A percentile compares a stretch with the other conserved stretches of the same genome.
Conservation (phyloP, 176 grass and related monocot species). For the Oryza longistaminata region DNA sequence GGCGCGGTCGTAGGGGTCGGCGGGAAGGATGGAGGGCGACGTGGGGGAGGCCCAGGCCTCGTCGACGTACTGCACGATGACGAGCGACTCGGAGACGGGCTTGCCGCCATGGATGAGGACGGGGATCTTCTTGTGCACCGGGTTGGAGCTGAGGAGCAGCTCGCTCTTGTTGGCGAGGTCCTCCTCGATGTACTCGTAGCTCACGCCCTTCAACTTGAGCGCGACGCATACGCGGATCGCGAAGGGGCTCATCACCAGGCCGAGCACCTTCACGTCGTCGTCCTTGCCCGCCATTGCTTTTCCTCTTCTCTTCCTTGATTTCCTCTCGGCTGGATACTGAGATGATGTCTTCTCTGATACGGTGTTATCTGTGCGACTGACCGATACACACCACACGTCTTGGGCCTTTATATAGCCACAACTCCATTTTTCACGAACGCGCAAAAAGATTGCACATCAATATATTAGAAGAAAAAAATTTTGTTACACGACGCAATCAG, state of each 20-base stretch:
- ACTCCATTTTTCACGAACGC: too few relatives aligned
- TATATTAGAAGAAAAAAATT: too few relatives aligned
- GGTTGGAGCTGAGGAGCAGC: slow-evolving; percentile 57
- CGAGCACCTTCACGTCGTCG: slow-evolving; percentile 29
- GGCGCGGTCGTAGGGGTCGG: background rate
- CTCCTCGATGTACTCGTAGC: slow-evolving; percentile 9
- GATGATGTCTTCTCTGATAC: too few relatives aligned
- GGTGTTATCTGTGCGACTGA: too few relatives aligned
- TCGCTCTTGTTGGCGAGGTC: slow-evolving; percentile 38
- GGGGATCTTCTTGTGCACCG: slow-evolving; percentile 66
- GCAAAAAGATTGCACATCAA: too few relatives aligned
- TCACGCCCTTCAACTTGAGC: slow-evolving; percentile 6
- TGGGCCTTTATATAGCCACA: background rate
- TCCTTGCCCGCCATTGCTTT: background rate
- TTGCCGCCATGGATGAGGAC: slow-evolving; percentile 56
- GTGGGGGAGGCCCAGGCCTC: slow-evolving; percentile 37
- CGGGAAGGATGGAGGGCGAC: background rate
- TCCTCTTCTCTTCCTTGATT: background rate
- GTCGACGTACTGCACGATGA: slow-evolving; percentile 73
- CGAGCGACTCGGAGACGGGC: slow-evolving; percentile 42
- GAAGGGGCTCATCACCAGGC: slow-evolving; percentile 20
- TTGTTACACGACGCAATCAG: too few relatives aligned
- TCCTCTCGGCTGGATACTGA: background rate
- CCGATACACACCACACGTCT: background rate
- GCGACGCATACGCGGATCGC: slow-evolving; percentile 21